Evolutionary conservation across 2,329 filamentous ascomycete species (phyloP), one percentile per base, ranked within the genome.

Genomic region (Gnomoniopsis smithogilvyi): DNA sequence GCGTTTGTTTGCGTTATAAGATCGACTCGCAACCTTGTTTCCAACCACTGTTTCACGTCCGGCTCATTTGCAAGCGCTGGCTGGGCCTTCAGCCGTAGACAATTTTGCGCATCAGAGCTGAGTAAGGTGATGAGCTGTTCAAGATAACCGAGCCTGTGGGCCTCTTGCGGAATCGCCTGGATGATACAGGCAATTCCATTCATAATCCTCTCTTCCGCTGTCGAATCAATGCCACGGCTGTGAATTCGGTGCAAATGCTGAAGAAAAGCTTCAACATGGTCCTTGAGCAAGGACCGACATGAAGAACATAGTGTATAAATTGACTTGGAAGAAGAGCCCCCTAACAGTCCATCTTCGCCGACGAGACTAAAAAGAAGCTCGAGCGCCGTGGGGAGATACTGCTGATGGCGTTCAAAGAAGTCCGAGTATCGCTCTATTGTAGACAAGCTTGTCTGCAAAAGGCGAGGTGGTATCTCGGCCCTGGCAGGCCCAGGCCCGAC

Each of bases 271-370:
- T 78, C 76, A 3, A 89, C 80, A 67, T 94, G 87, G 1, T 81
- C 74, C 6, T 86, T 84, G n/a, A 96, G 76, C 54, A 86, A 82
- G 26, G 78, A 78, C 41, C 91, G 83, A 64, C 91, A 95, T 33
- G 90, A 89, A 0, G 86, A 91, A 68, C 90, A 94, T 1, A 95
- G 80, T 6, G 83, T 84, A 34, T 83, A 78, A 38, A 96, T 93
- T 0, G 90, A 89, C 67, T 86, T 89, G 2, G 91, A 90, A 3
- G 91, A 89, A 51, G 84, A 80, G n/a, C 80, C 78, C 10, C 87
- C 85, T 48, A 93, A 77, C 3, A 80, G 74, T 2, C 81, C 74
- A 34, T 88, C 85, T 14, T 62, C 60, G 19, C 82, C 80, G 3
- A 94, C 77, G 7, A 89, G 86, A 34, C 80, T 81, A 68, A 96